Evolutionary conservation across 2,329 filamentous ascomycete species (phyloP), one percentile per base, ranked within the genome.

Genomic region (Phaeosphaeria sp.): DNA sequence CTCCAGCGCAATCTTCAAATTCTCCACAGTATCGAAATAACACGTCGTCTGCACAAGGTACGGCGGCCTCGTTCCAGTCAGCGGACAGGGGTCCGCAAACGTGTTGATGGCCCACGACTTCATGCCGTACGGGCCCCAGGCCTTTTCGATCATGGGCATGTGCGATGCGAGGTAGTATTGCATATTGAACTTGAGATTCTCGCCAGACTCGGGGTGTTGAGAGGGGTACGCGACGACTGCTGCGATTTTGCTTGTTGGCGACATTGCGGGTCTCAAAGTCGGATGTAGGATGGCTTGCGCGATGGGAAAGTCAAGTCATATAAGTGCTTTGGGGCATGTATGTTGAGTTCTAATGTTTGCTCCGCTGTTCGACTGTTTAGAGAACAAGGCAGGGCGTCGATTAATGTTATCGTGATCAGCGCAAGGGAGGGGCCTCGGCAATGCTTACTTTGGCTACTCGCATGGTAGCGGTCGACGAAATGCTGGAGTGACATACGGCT

Each of bases 101-200:
- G 59, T 36, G 54, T 54, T 58, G 51, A 67, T 60, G 6, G 54
- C 60, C 60, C 60, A 65, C 1, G 58, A 59, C n/a, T 51, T 69
- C 4, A 82, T 67, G 42, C 81, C 81, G 33, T 68, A 60, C 1
- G 69, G 60, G 0, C 54, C 62, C 79, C 79, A 82, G 20, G 64
- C 63, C 41, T 69, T 64, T 46, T 71, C 61, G 9, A 81, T 78
- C 3, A 82, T 64, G 1, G 77, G 75, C 75, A 83, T 79, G 69
- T 83, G 80, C 5, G 46, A 70, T 1, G 67, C 51, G 23, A 81
- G 60, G 62, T 81, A 83, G 73, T 82, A 82, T 20, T 79, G 71
- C 68, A 82, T 73, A 68, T 83, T 70, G 71, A 82, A 82, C 0
- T 59, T 69, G 51, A 65, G 59, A 49, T 70, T 43, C 46, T 62